A percentile compares a stretch with the other conserved stretches of the same genome.
Evolutionary conservation across 768 basidiomycete species (phyloP).

Genomic region (Tulasnella sp.): DNA sequence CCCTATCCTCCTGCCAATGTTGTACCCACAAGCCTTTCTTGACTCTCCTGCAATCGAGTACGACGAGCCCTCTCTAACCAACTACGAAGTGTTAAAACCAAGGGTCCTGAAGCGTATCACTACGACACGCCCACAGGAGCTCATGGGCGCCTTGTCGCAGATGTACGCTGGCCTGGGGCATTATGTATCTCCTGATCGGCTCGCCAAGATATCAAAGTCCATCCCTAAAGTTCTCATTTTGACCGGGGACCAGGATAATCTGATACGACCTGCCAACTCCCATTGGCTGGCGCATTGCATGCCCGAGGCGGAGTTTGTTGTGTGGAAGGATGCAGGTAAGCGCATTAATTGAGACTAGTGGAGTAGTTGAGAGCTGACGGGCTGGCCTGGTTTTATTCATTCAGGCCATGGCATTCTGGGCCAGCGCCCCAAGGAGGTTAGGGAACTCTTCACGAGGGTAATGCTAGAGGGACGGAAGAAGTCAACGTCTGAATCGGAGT

Average conservation of each 20-base stretch:
- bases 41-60: slow-evolving; percentile 37
- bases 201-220: slow-evolving; percentile 38
- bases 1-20: slow-evolving; percentile 42
- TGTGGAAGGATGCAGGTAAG: slow-evolving; percentile 45
- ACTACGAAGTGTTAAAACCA: slow-evolving; percentile 47
- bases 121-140: slow-evolving; percentile 46
- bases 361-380: neutral
- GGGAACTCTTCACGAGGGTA: slow-evolving; percentile 44
- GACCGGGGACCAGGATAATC: slow-evolving; percentile 56
- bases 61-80: slow-evolving; percentile 51
- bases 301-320: slow-evolving; percentile 42
- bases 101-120: slow-evolving; percentile 42
- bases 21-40: slow-evolving; percentile 57
- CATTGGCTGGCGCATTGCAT: slow-evolving; percentile 43
- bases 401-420: slow-evolving; percentile 44
- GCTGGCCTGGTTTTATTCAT: neutral
- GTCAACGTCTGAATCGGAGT: neutral
- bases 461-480: slow-evolving; percentile 39
- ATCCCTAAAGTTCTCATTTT: slow-evolving; percentile 58
- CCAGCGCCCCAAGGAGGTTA: slow-evolving; percentile 43
- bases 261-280: slow-evolving; percentile 46
- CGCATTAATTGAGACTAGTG: neutral
- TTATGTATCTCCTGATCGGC: slow-evolving; percentile 38
- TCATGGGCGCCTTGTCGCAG: slow-evolving; percentile 59
- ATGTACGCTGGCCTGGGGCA: slow-evolving; percentile 61